Conservation (phyloP, 1,139 yeast species). For the Suhomyces chickasaworum region DNA sequence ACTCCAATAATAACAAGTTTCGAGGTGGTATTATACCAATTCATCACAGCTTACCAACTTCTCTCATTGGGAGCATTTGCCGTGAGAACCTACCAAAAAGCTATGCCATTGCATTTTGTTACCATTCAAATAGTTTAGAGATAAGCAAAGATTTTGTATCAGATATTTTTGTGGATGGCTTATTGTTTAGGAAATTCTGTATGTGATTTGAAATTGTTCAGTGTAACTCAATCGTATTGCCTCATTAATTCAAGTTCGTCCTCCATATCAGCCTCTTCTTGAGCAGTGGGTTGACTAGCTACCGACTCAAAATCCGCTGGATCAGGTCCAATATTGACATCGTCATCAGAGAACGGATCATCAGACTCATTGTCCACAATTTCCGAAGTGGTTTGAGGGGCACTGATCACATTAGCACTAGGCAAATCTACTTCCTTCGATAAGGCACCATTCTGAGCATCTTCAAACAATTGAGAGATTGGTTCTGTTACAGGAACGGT, state of each 20-base stretch:
- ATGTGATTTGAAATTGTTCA: neutral
- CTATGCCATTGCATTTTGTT: conserved; percentile 55
- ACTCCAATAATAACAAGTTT: neutral
- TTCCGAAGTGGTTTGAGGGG: neutral
- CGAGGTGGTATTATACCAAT: neutral
- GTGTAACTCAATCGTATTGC: conserved; percentile 29
- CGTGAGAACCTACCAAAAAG: conserved; percentile 42
- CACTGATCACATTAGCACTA: too few relatives aligned
- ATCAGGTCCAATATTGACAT: neutral
- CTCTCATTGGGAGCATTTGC: neutral
- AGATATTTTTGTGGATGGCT: conserved; percentile 43
- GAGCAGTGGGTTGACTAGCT: neutral
- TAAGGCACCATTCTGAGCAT: neutral
- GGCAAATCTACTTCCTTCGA: neutral
- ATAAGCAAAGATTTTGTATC: conserved; percentile 49
- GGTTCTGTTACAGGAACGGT: neutral
- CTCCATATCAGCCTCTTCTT: conserved; percentile 26
- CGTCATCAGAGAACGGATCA: conserved; percentile 18
- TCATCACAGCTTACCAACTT: too few relatives aligned
- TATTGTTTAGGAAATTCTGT: conserved; percentile 42
- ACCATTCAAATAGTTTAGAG: conserved; percentile 23
- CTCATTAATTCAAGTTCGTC: conserved; percentile 40
- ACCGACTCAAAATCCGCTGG: conserved; percentile 1
- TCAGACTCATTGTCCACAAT: conserved; percentile 19
- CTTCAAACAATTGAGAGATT: neutral